Conservation (phyloP, 2,329 filamentous ascomycete genomes). For the Fusarium sp. region DNA sequence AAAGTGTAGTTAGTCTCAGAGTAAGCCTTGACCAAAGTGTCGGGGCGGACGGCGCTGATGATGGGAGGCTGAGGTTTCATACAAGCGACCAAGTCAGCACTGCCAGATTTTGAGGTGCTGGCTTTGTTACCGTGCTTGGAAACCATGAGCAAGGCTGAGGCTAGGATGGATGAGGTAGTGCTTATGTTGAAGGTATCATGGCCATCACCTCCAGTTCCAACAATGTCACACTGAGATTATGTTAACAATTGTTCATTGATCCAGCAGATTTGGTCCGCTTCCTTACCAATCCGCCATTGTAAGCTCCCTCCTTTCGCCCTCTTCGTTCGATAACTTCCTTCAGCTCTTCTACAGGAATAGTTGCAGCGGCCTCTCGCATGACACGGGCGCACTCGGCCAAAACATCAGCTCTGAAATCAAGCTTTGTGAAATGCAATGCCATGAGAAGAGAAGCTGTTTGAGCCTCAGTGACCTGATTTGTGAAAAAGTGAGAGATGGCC, state of each 20-base stretch:
- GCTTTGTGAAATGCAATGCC: conserved; percentile 87
- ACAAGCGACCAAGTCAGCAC: conserved; percentile 85
- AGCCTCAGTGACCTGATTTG: conserved; percentile 84
- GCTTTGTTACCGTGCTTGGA: conserved; percentile 97
- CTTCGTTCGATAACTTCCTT: conserved; percentile 66
- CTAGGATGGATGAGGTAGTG: conserved; percentile 92
- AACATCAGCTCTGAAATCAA: conserved; percentile 85
- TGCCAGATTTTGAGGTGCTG: conserved; percentile 93
- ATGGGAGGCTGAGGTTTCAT: conserved; percentile 77
- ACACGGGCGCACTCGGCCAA: conserved; percentile 82
- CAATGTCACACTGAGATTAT: conserved; percentile 77
- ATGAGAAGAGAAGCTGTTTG: conserved; percentile 89
- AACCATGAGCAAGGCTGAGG: conserved; percentile 82
- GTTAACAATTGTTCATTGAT: conserved; percentile 8
- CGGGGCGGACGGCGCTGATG: conserved; percentile 76
- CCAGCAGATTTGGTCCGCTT: not conserved
- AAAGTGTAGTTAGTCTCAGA: conserved; percentile 88
- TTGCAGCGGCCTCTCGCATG: conserved; percentile 83
- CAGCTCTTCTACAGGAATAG: conserved; percentile 72
- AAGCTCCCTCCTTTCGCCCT: conserved; percentile 73
- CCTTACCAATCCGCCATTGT: conserved; percentile 82
- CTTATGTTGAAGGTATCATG: conserved; percentile 99
- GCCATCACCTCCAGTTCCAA: conserved; percentile 94
- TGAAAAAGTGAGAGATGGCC: conserved; percentile 92
- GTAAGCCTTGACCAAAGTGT: conserved; percentile 77